Evolutionary conservation across 345 rosid species (phyloP).

Genomic region (Rhizophora mangle): DNA sequence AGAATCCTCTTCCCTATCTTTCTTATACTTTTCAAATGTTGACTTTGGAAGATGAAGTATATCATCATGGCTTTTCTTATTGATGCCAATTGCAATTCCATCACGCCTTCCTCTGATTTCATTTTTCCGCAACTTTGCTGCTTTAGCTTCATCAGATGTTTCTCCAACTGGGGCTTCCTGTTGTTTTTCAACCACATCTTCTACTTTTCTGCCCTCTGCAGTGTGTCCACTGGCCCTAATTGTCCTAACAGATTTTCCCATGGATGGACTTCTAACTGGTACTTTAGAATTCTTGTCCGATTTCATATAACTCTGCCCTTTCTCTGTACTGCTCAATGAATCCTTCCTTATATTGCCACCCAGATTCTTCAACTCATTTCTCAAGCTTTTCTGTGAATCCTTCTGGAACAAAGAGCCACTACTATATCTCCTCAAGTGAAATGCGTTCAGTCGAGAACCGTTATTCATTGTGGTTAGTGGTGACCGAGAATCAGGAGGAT

Average conservation of each 20-base stretch:
- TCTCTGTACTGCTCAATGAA: constrained; percentile 16
- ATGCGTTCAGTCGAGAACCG: constrained; percentile 31
- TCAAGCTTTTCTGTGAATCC: constrained; percentile 14
- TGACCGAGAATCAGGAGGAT: constrained; percentile 29
- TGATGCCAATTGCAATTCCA: constrained; percentile 12
- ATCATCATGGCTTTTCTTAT: constrained; percentile 20
- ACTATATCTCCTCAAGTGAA: constrained; percentile 33
- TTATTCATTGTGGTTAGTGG: constrained; percentile 4
- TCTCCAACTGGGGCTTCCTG: constrained; percentile 18
- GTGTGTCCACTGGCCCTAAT: constrained; percentile 35
- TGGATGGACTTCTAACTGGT: constrained; percentile 32
- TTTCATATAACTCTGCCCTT: constrained; percentile 36
- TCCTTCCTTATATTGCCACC: constrained; percentile 23
- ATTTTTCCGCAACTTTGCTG: constrained; percentile 14
- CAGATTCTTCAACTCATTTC: constrained; percentile 24
- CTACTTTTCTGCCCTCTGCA: constrained; percentile 23
- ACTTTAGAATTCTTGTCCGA: constrained; percentile 24
- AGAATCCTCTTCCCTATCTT: constrained; percentile 15
- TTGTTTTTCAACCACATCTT: constrained; percentile 27
- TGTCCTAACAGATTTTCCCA: constrained; percentile 77
- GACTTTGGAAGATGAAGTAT: constrained; percentile 5
- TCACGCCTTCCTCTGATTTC: constrained; percentile 19
- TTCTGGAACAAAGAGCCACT: constrained; percentile 37
- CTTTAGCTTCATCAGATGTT: constrained; percentile 19
- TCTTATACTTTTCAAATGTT: constrained; percentile 11